These are phyloP conservation scores for Calonectria henricotiae DNA, from an alignment of 2,329 filamentous ascomycete species.

Conservation along the genomic window DNA sequence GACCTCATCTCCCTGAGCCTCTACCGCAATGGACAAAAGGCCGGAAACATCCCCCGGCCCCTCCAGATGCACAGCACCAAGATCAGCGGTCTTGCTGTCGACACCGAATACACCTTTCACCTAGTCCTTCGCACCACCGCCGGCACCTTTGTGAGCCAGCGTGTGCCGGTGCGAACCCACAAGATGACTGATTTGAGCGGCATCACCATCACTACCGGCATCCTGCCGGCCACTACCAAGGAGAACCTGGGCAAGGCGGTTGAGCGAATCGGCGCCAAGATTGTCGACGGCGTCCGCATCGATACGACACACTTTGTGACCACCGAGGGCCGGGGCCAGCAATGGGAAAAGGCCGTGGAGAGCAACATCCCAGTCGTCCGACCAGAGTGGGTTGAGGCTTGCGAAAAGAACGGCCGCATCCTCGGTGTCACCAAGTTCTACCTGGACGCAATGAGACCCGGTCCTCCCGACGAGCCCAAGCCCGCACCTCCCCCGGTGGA, in stretches of 20 bases:
- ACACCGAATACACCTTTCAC: constrained; percentile 96
- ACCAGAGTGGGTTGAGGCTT: constrained; percentile 98
- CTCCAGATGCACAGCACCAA: constrained; percentile 94
- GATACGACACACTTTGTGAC: constrained; percentile 99
- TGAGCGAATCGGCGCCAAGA: constrained; percentile 91
- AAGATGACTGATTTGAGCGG: constrained; percentile 99
- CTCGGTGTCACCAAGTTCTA: constrained; percentile 97
- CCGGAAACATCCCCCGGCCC: constrained; percentile 92
- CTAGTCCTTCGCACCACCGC: constrained; percentile 92
- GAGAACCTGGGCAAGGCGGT: constrained; percentile 84
- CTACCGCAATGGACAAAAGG: constrained; percentile 97
- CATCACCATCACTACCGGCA: constrained; percentile 93
- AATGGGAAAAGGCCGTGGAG: constrained; percentile 97
- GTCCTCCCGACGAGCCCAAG: constrained; percentile 59
- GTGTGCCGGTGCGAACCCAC: constrained; percentile 90
- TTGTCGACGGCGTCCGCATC: constrained; percentile 91
- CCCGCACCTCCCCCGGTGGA: constrained; percentile 54
- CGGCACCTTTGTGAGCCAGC: constrained; percentile 88
- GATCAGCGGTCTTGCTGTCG: constrained; percentile 95
- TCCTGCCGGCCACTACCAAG: constrained; percentile 81
- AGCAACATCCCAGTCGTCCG: constrained; percentile 98
- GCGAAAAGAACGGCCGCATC: constrained; percentile 92
- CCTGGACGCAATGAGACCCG: constrained; percentile 80
- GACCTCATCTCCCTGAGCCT: constrained; percentile 91
- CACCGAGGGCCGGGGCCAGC: constrained; percentile 88